Evolutionary conservation across 768 basidiomycete species (phyloP), one percentile per base, ranked within the genome.

Genomic region (Leucocoprinus sp.): DNA sequence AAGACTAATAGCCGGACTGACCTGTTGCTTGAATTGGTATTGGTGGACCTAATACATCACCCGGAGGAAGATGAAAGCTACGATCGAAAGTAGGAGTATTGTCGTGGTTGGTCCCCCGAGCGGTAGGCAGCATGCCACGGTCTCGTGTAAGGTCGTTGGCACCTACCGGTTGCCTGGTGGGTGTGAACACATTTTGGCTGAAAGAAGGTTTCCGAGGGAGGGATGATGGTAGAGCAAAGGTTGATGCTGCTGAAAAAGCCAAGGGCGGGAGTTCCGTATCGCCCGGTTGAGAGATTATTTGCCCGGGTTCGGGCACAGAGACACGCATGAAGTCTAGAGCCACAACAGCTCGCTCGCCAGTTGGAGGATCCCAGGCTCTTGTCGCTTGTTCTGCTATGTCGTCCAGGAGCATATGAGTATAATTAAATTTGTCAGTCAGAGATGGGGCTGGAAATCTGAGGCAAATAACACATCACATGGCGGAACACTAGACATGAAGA

Each of bases 351-450:
- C 50, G 51, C n/a, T 62, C 65, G 12, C 62, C 61, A 29, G 57
- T 53, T 8, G 39, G 22, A n/a, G 46, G 22, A 45, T 65, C 72
- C 80, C 82, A 84, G 5, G 76, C 71, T 50, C 66, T 65, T 31
- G 66, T 78, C n/a, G 80, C 82, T 54, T 82, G 78, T 12, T 70
- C 59, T 55, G 78, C 75, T 33, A 84, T 75, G 55, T 84, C 82
- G 12, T 64, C 60, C 33, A 82, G 73, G 31, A 80, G 62, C 62
- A 63, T 45, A 62, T 50, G n/a, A 71, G 69, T 24, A 55, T 48
- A 60, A 53, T 39, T 66, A 68, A 51, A n/a, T 22, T 19, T 52
- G 53, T 44, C 57, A 53, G 17, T 22, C 8, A 41, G 5, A 15
- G 67, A 61, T 18, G 79, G 73, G 2, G 72, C 69, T 24, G 77